Conservation (phyloP, 352 stramenopile species). For the Phytophthora podocarpi region DNA sequence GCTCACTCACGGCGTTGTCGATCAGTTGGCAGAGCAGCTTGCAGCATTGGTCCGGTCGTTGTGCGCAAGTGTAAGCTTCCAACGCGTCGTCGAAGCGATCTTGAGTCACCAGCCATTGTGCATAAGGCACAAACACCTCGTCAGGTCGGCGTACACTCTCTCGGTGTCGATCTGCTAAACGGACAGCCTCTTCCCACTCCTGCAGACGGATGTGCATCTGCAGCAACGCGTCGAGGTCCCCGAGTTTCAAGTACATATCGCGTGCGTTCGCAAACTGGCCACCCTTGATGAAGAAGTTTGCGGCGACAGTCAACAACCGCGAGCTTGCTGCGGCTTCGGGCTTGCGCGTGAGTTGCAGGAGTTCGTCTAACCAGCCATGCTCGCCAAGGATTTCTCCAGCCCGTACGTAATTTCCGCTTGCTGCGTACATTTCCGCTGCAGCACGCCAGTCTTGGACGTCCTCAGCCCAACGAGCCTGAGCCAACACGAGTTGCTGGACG, state of each 20-base stretch:
- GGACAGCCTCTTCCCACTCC: constrained; percentile 93
- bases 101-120: constrained; percentile 90
- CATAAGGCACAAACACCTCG: constrained; percentile 93
- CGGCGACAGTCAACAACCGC: constrained; percentile 60
- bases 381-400: constrained; percentile 90
- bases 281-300: constrained; percentile 69
- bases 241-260: constrained; percentile 83
- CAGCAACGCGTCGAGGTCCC: constrained; percentile 86
- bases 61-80: constrained; percentile 87
- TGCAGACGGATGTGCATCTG: constrained; percentile 90
- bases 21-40: constrained; percentile 90
- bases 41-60: constrained; percentile 82
- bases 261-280: constrained; percentile 80
- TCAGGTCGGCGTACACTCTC: constrained; percentile 85
- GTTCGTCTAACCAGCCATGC: constrained; percentile 84
- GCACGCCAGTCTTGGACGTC: constrained; percentile 92
- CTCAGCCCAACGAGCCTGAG: constrained; percentile 93
- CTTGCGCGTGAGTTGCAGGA: constrained; percentile 80
- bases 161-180: constrained; percentile 83
- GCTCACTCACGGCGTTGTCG: constrained; percentile 87
- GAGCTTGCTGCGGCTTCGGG: constrained; percentile 48
- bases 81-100: constrained; percentile 94
- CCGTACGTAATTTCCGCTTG: constrained; percentile 81
- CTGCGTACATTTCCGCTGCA: constrained; percentile 92
- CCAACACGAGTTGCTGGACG: constrained; percentile 86